Percentiles rank a stretch among this genome's conserved stretches.
phyloP scores from a whole-genome alignment of 257 asterid species.

The Nicotiana sylvestris region DNA sequence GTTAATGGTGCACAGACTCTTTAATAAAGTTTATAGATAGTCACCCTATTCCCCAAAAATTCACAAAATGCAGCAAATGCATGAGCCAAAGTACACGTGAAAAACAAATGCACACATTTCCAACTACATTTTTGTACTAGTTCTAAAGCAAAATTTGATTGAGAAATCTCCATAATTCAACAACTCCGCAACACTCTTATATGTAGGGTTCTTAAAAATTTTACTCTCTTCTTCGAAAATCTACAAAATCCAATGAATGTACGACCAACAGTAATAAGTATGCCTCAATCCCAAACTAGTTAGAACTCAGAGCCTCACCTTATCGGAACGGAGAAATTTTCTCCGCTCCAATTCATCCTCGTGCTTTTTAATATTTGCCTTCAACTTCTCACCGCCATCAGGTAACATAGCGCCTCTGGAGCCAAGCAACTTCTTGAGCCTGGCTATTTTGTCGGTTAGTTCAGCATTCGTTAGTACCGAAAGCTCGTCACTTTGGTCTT shows the following conservation, averaged over 20 bases:
- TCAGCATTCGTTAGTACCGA: neutral
- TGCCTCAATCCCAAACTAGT: neutral
- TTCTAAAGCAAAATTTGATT: neutral
- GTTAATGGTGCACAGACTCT: neutral
- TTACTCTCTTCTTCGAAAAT: neutral
- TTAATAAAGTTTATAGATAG: neutral
- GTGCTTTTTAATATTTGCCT: neutral
- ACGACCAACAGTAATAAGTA: neutral
- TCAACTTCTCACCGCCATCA: slow-evolving; percentile 27
- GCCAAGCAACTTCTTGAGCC: neutral
- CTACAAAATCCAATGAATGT: neutral
- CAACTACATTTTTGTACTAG: neutral
- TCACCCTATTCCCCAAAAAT: neutral
- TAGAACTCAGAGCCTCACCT: slow-evolving; percentile 18
- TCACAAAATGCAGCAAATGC: neutral
- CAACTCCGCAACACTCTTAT: neutral
- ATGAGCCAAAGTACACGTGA: neutral
- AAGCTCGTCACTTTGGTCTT: neutral
- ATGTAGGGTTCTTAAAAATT: neutral
- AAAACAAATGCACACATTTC: neutral
- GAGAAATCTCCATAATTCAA: neutral
- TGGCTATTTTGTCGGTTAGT: neutral
- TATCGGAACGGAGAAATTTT: neutral
- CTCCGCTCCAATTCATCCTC: slow-evolving; percentile 28
- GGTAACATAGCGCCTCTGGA: neutral